phyloP scores from a whole-genome alignment of 1,284 basidiomycete species.

The Ustilago hordei region DNA sequence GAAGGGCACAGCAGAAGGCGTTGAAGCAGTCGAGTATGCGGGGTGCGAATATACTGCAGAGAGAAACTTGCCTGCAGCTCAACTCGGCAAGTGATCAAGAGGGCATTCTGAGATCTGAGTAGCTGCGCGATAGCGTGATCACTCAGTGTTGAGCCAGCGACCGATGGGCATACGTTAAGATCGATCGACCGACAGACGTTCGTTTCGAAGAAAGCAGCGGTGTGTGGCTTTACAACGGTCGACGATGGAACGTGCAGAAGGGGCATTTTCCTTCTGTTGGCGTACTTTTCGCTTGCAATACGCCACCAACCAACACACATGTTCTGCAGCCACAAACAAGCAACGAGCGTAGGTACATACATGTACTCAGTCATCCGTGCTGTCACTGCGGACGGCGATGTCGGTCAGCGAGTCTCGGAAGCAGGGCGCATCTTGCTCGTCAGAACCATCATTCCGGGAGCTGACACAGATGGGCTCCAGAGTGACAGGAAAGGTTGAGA shows the following conservation, averaged over 20 bases:
- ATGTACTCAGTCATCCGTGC: neutral
- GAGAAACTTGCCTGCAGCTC: neutral
- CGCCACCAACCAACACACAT: slow-evolving; percentile 6
- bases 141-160: neutral
- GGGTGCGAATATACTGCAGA: neutral
- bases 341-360: neutral
- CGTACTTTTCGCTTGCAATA: slow-evolving; percentile 4
- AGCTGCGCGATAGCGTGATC: neutral
- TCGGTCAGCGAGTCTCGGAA: neutral
- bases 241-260: neutral
- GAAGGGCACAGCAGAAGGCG: neutral
- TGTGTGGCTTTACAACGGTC: neutral
- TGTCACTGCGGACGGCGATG: neutral
- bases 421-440: neutral
- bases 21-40: neutral
- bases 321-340: slow-evolving; percentile 1
- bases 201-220: neutral
- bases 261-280: neutral
- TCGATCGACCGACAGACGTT: neutral
- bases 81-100: neutral
- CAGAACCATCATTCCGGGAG: neutral
- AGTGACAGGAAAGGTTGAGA: neutral
- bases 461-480: neutral
- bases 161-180: neutral
- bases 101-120: neutral